phyloP scores from a whole-genome alignment of 768 basidiomycete genomes.

The Leccinum disarticulatum region DNA sequence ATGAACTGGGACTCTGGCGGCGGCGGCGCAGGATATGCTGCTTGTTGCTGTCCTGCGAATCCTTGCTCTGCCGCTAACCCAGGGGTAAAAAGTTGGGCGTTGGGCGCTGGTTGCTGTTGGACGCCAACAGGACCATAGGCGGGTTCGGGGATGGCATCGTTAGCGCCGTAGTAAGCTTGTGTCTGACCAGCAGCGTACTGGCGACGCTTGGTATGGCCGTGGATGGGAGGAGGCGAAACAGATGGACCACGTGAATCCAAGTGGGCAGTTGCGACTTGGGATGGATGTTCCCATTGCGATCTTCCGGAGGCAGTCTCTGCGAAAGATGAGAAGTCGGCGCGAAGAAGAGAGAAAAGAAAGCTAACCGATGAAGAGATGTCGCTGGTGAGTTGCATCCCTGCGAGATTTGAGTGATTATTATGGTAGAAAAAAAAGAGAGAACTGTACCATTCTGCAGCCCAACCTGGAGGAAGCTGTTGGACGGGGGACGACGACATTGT shows the following conservation, averaged over 20 bases:
- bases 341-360: constrained; percentile 16
- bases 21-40: constrained; percentile 51
- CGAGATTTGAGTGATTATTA: not conserved
- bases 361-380: constrained; percentile 88
- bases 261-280: constrained; percentile 37
- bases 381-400: constrained; percentile 80
- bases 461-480: constrained; percentile 86
- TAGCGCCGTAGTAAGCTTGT: constrained; percentile 75
- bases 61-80: constrained; percentile 71
- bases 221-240: constrained; percentile 43
- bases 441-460: constrained; percentile 88
- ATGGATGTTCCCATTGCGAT: constrained; percentile 88
- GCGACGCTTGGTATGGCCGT: constrained; percentile 64
- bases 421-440: not conserved
- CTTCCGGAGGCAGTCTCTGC: constrained; percentile 81
- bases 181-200: constrained; percentile 96
- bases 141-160: constrained; percentile 45
- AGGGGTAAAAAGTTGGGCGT: constrained; percentile 78
- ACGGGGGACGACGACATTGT: constrained; percentile 46
- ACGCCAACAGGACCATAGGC: constrained; percentile 39
- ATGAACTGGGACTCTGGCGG: constrained; percentile 46
- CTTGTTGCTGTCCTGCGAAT: constrained; percentile 61
- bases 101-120: constrained; percentile 38
- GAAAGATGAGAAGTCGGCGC: constrained; percentile 13
- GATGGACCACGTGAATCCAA: constrained; percentile 42